Percentiles rank a stretch among this genome's conserved stretches.
Evolutionary conservation across 2,329 filamentous ascomycete species (phyloP).

Genomic region (Didymella pomorum): DNA sequence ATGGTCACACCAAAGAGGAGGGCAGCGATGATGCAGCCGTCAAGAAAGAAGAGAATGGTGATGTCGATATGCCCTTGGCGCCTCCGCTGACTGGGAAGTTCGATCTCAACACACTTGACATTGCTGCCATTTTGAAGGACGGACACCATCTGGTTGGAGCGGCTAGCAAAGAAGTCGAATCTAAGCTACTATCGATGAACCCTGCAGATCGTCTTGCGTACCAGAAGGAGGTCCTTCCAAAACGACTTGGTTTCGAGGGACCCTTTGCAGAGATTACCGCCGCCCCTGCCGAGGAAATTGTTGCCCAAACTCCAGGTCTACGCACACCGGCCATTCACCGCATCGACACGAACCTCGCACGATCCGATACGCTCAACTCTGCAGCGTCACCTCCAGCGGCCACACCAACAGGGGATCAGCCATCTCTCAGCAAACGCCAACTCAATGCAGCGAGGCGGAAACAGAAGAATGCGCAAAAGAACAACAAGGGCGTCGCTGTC

Average conservation of each 20-base stretch:
- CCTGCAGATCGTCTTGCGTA: constrained; percentile 81
- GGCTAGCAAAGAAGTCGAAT: constrained; percentile 83
- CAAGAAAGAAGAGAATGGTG: constrained; percentile 62
- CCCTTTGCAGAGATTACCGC: constrained; percentile 86
- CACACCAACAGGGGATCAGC: constrained; percentile 52
- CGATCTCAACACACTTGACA: constrained; percentile 76
- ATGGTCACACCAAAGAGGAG: constrained; percentile 66
- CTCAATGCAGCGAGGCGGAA: constrained; percentile 95
- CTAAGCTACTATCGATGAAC: constrained; percentile 80
- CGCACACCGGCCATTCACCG: constrained; percentile 52
- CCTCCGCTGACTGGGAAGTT: constrained; percentile 66
- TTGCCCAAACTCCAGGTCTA: constrained; percentile 51
- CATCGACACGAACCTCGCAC: constrained; percentile 60
- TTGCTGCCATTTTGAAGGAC: constrained; percentile 79
- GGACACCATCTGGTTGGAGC: constrained; percentile 86
- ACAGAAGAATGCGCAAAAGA: constrained; percentile 86
- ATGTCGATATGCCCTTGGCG: constrained; percentile 49
- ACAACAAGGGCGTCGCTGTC: constrained; percentile 87
- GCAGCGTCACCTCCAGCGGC: constrained; percentile 56
- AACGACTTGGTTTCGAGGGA: constrained; percentile 83
- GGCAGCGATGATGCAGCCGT: constrained; percentile 51
- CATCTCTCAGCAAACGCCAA: constrained; percentile 86
- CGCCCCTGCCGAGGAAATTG: constrained; percentile 70
- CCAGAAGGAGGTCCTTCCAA: constrained; percentile 86
- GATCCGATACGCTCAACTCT: constrained; percentile 56